Evolutionary conservation across 495 filamentous ascomycete species (phyloP).

Genomic region (Bathelium albidoporum): DNA sequence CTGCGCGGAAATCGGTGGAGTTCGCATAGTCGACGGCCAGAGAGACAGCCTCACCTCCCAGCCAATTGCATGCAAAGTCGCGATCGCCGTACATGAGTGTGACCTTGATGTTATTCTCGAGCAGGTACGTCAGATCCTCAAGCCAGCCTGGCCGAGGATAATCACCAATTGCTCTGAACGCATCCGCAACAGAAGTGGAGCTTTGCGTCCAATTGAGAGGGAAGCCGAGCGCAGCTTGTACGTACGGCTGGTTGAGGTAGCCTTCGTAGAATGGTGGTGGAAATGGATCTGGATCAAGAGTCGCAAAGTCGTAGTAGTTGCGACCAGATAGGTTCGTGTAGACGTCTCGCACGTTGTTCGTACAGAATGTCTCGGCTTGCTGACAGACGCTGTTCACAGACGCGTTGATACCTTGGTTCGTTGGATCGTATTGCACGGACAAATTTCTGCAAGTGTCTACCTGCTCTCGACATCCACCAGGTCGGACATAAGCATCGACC

Average conservation of each 20-base stretch:
- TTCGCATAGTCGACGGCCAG: slow-evolving; percentile 29
- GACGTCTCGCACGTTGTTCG: slow-evolving; percentile 35
- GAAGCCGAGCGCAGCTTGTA: slow-evolving; percentile 20
- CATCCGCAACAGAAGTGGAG: slow-evolving; percentile 20
- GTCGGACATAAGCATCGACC: slow-evolving; percentile 33
- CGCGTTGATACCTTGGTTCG: slow-evolving; percentile 34
- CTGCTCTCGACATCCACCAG: slow-evolving; percentile 43
- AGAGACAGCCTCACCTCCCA: slow-evolving; percentile 36
- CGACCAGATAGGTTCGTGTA: slow-evolving; percentile 28
- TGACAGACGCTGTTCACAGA: slow-evolving; percentile 42
- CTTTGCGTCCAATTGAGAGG: slow-evolving; percentile 23
- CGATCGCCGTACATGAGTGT: slow-evolving; percentile 36
- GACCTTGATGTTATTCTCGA: slow-evolving; percentile 36
- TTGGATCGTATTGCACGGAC: slow-evolving; percentile 34
- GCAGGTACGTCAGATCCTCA: slow-evolving; percentile 40
- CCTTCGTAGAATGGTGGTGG: slow-evolving; percentile 18
- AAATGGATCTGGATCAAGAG: slow-evolving; percentile 16
- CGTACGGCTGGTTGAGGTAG: slow-evolving; percentile 20
- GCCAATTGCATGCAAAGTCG: slow-evolving; percentile 60
- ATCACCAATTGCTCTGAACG: slow-evolving; percentile 33
- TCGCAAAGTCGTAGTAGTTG: slow-evolving; percentile 22
- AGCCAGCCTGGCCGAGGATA: slow-evolving; percentile 40
- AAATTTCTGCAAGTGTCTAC: slow-evolving; percentile 42
- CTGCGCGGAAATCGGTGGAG: slow-evolving; percentile 33
- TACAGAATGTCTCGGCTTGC: slow-evolving; percentile 23